Conservation (phyloP, 2,329 filamentous ascomycete species). For the Penicillium sp. region DNA sequence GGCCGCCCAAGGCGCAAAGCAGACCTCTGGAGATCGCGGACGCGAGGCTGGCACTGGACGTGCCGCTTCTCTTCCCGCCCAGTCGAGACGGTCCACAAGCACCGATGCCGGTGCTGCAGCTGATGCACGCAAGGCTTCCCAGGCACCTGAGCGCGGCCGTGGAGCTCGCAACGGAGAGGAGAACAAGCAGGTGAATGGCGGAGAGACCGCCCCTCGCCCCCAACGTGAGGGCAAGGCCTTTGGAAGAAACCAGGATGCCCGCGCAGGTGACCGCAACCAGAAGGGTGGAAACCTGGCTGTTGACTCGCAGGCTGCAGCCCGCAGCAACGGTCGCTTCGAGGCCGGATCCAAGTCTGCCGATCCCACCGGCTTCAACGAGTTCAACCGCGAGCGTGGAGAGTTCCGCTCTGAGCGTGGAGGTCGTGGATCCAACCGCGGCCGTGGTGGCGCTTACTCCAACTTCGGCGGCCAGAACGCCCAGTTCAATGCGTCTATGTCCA, state of each 20-base stretch:
- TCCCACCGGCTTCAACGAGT: constrained; percentile 35
- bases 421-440: constrained; percentile 42
- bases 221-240: constrained; percentile 39
- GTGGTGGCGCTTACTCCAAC: constrained; percentile 39
- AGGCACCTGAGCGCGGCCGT: constrained; percentile 34
- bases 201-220: constrained; percentile 33
- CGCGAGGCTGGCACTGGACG: constrained; percentile 38
- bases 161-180: constrained; percentile 37
- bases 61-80: constrained; percentile 43
- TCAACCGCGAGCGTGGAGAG: constrained; percentile 38
- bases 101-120: constrained; percentile 30
- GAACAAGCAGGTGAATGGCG: constrained; percentile 29
- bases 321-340: constrained; percentile 41
- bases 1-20: constrained; percentile 32
- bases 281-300: constrained; percentile 32
- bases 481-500: constrained; percentile 40
- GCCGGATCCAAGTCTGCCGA: constrained; percentile 42
- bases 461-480: constrained; percentile 40
- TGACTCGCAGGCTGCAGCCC: constrained; percentile 36
- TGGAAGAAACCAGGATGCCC: constrained; percentile 34
- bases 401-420: constrained; percentile 42
- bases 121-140: constrained; percentile 37
- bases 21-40: constrained; percentile 35
- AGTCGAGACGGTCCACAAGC: constrained; percentile 38
- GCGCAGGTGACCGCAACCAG: constrained; percentile 26